These are phyloP conservation scores for Ceriops decandra DNA, from an alignment of 345 rosid species.

Conservation along the genomic window DNA sequence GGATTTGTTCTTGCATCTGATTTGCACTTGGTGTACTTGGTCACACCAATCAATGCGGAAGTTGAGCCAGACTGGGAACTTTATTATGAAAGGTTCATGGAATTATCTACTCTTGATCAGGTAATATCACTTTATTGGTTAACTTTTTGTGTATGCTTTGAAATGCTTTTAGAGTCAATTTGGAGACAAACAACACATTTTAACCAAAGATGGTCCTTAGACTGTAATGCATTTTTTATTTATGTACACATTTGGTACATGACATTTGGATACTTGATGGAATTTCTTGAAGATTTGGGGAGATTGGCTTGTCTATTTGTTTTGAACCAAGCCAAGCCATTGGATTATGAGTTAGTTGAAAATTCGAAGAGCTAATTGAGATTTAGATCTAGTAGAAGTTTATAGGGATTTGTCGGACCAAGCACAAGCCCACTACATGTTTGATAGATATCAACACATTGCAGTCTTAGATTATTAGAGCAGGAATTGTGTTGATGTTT, in stretches of 20 bases:
- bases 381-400: too few relatives aligned
- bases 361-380: too few relatives aligned
- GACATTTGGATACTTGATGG: too few relatives aligned
- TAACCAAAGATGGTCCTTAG: neutral
- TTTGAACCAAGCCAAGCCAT: too few relatives aligned
- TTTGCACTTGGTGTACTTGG: conserved; percentile 86
- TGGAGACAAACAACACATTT: neutral
- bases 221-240: neutral
- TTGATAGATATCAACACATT: too few relatives aligned
- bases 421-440: too few relatives aligned
- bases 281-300: too few relatives aligned
- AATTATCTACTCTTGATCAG: conserved; percentile 82
- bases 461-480: too few relatives aligned
- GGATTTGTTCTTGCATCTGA: conserved; percentile 96
- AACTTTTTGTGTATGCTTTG: neutral
- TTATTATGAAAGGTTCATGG: conserved; percentile 83
- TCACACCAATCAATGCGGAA: conserved; percentile 88
- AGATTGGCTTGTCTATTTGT: too few relatives aligned
- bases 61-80: conserved; percentile 97
- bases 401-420: too few relatives aligned
- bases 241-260: neutral
- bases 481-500: too few relatives aligned
- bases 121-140: conserved; percentile 32
- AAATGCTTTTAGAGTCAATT: neutral
- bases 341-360: too few relatives aligned